These are phyloP conservation scores for Suzukiozyma palmioleophila DNA, from an alignment of 1,139 yeast genomes.

Conservation along the genomic window DNA sequence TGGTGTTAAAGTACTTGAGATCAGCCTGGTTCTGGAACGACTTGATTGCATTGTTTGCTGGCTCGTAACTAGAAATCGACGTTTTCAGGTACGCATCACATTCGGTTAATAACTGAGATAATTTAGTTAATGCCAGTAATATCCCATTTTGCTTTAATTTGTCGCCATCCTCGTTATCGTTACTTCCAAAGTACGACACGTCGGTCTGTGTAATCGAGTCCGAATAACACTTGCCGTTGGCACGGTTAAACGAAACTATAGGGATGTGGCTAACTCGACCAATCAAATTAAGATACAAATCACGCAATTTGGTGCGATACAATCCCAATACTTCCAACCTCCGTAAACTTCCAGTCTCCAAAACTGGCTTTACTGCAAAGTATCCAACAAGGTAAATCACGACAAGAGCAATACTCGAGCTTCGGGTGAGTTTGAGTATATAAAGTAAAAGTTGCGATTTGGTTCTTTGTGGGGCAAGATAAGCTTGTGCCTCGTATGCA, in stretches of 20 bases:
- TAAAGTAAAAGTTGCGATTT: slow-evolving; percentile 25
- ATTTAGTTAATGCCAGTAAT: slow-evolving; percentile 18
- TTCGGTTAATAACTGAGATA: slow-evolving; percentile 19
- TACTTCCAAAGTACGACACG: slow-evolving; percentile 18
- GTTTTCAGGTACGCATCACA: slow-evolving; percentile 26
- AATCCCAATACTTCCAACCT: slow-evolving; percentile 33
- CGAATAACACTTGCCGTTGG: slow-evolving; percentile 29
- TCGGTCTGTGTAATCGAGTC: slow-evolving; percentile 40
- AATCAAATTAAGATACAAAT: slow-evolving; percentile 31
- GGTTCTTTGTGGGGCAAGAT: slow-evolving; percentile 15
- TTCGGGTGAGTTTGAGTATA: slow-evolving; percentile 30
- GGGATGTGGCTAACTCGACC: slow-evolving; percentile 38
- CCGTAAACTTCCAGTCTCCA: slow-evolving; percentile 27
- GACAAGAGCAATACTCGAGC: slow-evolving; percentile 31
- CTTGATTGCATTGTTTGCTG: slow-evolving; percentile 26
- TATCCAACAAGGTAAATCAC: slow-evolving; percentile 30
- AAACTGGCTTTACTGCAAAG: slow-evolving; percentile 32
- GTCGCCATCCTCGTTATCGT: slow-evolving; percentile 9
- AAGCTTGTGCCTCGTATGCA: slow-evolving; percentile 33
- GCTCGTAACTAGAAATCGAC: slow-evolving; percentile 35
- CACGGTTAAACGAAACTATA: slow-evolving; percentile 30
- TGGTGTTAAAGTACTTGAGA: slow-evolving; percentile 28
- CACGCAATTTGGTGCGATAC: slow-evolving; percentile 31
- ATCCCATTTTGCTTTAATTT: slow-evolving; percentile 24
- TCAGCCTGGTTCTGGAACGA: slow-evolving; percentile 37